A percentile compares a stretch with the other conserved stretches of the same genome.
phyloP scores from a whole-genome alignment of 441 rosid genomes.

The Raphanus hybrid region DNA sequence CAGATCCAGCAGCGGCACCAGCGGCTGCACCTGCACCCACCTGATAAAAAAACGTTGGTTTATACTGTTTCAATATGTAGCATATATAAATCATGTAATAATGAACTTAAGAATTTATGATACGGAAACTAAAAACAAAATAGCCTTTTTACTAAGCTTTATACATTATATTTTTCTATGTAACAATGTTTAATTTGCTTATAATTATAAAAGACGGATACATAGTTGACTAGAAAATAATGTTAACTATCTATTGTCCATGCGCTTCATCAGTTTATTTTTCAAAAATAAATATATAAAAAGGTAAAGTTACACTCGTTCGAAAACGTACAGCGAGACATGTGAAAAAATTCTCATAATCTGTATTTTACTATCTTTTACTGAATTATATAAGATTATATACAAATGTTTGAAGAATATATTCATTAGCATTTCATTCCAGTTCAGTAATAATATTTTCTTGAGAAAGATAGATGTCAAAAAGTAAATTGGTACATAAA shows the following conservation, averaged over 20 bases:
- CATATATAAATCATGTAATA: background rate
- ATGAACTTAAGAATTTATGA: background rate
- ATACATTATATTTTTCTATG: background rate
- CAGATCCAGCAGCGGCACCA: background rate
- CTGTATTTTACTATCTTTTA: background rate
- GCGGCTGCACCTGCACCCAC: conserved; percentile 3
- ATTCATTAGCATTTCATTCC: background rate
- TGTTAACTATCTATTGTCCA: background rate
- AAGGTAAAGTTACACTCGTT: background rate
- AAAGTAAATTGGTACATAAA: background rate
- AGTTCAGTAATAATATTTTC: background rate
- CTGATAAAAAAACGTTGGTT: background rate
- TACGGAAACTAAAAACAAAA: background rate
- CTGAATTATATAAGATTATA: conserved; percentile 3
- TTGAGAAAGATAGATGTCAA: background rate
- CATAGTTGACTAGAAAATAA: background rate
- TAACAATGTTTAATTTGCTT: conserved; percentile 3
- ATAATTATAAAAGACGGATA: background rate
- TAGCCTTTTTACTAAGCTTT: background rate
- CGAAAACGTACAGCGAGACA: background rate
- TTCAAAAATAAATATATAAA: background rate
- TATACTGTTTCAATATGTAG: background rate
- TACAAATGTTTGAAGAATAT: background rate
- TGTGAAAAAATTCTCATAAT: background rate
- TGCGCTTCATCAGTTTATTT: background rate